Percentiles rank a stretch among this genome's conserved stretches.
These are phyloP conservation scores for Diaporthe australafricana DNA, from an alignment of 2,329 filamentous ascomycete genomes.

Conservation along the genomic window DNA sequence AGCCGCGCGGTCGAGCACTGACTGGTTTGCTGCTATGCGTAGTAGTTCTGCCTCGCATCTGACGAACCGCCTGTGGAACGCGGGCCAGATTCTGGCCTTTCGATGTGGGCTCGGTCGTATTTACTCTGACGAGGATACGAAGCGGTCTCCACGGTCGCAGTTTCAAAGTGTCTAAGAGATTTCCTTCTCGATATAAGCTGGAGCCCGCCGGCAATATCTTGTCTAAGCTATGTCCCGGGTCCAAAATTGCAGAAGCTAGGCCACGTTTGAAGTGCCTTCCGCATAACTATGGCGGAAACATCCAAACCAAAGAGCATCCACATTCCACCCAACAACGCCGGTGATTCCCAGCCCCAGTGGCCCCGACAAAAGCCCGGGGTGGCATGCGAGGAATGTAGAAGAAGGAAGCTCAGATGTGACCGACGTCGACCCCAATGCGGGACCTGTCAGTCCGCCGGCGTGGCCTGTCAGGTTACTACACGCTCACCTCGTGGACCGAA, in stretches of 20 bases:
- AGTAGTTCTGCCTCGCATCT: background rate
- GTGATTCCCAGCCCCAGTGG: background rate
- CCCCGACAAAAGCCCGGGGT: background rate
- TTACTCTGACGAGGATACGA: background rate
- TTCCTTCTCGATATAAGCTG: background rate
- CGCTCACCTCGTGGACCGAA: conserved; percentile 38
- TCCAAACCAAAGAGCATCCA: background rate
- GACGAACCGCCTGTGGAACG: background rate
- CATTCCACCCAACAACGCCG: background rate
- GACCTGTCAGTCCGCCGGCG: background rate
- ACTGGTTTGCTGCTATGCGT: background rate
- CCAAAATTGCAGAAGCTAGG: background rate
- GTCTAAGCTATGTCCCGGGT: background rate
- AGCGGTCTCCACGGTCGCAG: background rate
- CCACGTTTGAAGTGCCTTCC: background rate
- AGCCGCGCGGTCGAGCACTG: conserved; percentile 9
- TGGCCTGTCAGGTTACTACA: conserved; percentile 2
- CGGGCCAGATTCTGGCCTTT: background rate
- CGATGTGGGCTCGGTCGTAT: background rate
- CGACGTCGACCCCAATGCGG: conserved; percentile 5
- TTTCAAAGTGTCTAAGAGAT: background rate
- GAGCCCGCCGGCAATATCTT: background rate
- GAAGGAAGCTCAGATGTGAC: conserved; percentile 29
- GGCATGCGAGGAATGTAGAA: conserved; percentile 27
- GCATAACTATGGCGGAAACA: background rate